phyloP scores from a whole-genome alignment of 169 alveolate species.

The Cryptosporidium meleagridis region DNA sequence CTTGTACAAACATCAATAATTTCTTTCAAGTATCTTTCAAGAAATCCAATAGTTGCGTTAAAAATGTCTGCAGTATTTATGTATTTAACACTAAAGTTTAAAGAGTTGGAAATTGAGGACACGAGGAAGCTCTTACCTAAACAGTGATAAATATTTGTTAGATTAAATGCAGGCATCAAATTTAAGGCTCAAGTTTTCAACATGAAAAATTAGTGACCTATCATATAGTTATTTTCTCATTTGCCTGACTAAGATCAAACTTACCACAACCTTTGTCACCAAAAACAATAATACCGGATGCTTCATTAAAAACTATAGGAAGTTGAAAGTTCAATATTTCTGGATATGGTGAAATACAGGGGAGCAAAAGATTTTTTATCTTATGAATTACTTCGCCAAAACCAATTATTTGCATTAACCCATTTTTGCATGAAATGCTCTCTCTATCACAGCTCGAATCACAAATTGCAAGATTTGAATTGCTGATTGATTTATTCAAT shows the following conservation, averaged over 20 bases:
- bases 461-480: neutral
- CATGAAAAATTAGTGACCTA: conserved; percentile 51
- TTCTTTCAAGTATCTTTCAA: neutral
- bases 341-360: neutral
- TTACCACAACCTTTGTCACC: conserved; percentile 72
- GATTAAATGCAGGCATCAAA: conserved; percentile 35
- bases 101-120: neutral
- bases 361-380: neutral
- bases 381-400: neutral
- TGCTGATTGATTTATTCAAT: neutral
- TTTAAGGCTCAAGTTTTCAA: conserved; percentile 56
- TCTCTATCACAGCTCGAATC: neutral
- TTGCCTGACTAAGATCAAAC: conserved; percentile 13
- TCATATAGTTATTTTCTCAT: conserved; percentile 43
- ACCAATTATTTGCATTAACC: conserved; percentile 7
- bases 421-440: neutral
- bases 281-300: conserved; percentile 1
- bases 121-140: conserved; percentile 58
- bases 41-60: conserved; percentile 35
- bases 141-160: neutral
- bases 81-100: neutral
- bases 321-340: neutral
- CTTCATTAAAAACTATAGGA: neutral
- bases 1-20: neutral
- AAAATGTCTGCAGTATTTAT: conserved; percentile 39